phyloP scores from a whole-genome alignment of 768 basidiomycete species.

The Coprinopsis strossmayeri region DNA sequence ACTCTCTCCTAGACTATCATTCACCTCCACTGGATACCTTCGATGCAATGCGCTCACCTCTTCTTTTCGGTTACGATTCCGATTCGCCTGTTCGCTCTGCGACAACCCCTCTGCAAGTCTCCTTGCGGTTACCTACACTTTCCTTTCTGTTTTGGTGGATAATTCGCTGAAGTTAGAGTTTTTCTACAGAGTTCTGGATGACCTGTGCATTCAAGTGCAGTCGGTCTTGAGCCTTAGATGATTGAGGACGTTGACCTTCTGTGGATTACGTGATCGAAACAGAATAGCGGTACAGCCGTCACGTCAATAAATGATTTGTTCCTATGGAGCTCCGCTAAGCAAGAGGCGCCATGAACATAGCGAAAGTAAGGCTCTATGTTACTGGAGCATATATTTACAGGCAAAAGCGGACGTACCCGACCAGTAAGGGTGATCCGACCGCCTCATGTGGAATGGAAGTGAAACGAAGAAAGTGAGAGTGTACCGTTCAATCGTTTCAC shows the following conservation, averaged over 20 bases:
- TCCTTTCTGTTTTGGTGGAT: background rate
- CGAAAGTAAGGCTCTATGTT: too few relatives aligned
- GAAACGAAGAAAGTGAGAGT: constrained; percentile 15
- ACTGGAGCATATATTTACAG: too few relatives aligned
- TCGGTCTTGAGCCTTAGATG: too few relatives aligned
- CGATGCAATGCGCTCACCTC: too few relatives aligned
- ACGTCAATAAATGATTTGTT: background rate
- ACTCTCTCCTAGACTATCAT: background rate
- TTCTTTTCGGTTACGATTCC: too few relatives aligned
- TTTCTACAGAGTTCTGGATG: background rate
- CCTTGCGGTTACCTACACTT: background rate
- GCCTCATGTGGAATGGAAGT: background rate
- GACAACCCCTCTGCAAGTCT: background rate
- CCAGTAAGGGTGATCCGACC: background rate
- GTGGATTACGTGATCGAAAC: constrained; percentile 1
- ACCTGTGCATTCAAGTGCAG: background rate
- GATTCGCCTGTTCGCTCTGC: too few relatives aligned
- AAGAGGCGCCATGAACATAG: background rate
- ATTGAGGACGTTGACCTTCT: too few relatives aligned
- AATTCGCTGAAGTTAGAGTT: background rate
- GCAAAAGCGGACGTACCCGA: background rate
- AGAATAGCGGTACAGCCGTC: background rate
- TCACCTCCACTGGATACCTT: background rate
- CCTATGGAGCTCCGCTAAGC: background rate
- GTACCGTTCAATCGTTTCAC: constrained; percentile 36